phyloP scores from a whole-genome alignment of 768 basidiomycete genomes.

The Boletus rex-veris region DNA sequence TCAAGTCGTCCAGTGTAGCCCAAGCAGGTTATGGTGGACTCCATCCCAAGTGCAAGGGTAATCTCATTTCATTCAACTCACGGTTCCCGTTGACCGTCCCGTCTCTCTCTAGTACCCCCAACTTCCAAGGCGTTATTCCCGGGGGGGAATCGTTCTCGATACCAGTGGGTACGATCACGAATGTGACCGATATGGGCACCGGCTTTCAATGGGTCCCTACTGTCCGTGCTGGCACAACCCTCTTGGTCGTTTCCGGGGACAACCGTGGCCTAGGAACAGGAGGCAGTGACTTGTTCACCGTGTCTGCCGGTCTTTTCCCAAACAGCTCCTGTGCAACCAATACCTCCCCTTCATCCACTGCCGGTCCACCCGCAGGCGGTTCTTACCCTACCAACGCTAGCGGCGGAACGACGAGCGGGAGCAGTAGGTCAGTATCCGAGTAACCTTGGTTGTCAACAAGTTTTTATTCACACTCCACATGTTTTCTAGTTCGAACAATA shows the following conservation, averaged over 20 bases:
- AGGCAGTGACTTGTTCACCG: conserved; percentile 59
- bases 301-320: conserved; percentile 48
- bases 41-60: conserved; percentile 51
- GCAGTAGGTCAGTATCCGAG: conserved; percentile 24
- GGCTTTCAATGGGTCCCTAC: conserved; percentile 70
- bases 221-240: conserved; percentile 59
- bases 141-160: conserved; percentile 74
- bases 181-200: conserved; percentile 43
- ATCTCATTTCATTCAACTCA: conserved; percentile 9
- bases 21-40: conserved; percentile 68
- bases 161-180: conserved; percentile 47
- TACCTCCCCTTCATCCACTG: conserved; percentile 71
- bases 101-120: conserved; percentile 42
- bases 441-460: not conserved
- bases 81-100: not conserved
- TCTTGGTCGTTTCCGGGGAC: conserved; percentile 69
- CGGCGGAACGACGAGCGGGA: conserved; percentile 31
- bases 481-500: conserved; percentile 32
- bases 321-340: conserved; percentile 53
- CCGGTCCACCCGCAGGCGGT: conserved; percentile 73
- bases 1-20: conserved; percentile 60
- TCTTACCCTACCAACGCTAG: conserved; percentile 56
- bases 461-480: not conserved
- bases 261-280: conserved; percentile 61
- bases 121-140: conserved; percentile 71